Evolutionary conservation across 1,139 yeast species (phyloP).

Genomic region (Suhomyces choctaworum): DNA sequence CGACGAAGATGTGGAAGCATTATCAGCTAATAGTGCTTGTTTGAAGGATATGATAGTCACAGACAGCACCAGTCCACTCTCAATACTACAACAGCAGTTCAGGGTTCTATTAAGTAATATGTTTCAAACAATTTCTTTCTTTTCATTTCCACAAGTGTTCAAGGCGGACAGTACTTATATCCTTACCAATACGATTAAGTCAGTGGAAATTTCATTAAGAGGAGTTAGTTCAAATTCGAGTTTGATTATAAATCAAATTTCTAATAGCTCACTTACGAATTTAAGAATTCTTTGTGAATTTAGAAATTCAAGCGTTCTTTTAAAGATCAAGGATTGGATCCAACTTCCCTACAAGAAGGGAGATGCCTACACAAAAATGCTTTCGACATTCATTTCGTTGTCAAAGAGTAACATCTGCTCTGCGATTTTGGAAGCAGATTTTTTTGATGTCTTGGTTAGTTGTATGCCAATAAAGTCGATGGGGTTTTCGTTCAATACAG

Average conservation of each 20-base stretch:
- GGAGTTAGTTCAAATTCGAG: conserved; percentile 46
- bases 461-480: conserved; percentile 44
- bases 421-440: conserved; percentile 47
- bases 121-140: conserved; percentile 36
- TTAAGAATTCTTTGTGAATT: conserved; percentile 56
- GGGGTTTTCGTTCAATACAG: conserved; percentile 40
- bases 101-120: conserved; percentile 34
- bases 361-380: conserved; percentile 34
- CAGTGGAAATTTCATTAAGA: conserved; percentile 66
- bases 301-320: conserved; percentile 34
- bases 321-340: conserved; percentile 35
- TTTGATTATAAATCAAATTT: conserved; percentile 55
- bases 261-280: conserved; percentile 58
- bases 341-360: conserved; percentile 26
- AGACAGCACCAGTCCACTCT: conserved; percentile 8
- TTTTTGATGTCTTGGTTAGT: conserved; percentile 52
- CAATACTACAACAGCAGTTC: conserved; percentile 29
- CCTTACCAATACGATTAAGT: conserved; percentile 57
- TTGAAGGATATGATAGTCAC: conserved; percentile 30
- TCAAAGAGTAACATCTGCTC: conserved; percentile 27
- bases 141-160: conserved; percentile 42
- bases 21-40: conserved; percentile 27
- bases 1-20: conserved; percentile 26
- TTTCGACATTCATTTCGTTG: conserved; percentile 40
- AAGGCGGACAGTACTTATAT: conserved; percentile 39